Percentiles rank a stretch among this genome's conserved stretches.
Conservation (phyloP, 768 basidiomycete genomes). For the Podaxis pistillaris region DNA sequence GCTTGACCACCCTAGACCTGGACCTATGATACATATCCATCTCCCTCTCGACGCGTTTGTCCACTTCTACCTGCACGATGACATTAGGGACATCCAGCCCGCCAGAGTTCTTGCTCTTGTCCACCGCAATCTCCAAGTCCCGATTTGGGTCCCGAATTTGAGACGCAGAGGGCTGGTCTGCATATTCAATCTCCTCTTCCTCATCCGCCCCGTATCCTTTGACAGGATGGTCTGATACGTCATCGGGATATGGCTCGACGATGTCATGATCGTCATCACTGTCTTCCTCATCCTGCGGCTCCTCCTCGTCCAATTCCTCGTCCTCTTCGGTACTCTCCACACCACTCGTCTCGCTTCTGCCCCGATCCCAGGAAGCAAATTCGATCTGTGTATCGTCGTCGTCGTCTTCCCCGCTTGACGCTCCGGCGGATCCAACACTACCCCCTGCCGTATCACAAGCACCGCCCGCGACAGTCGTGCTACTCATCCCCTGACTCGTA, state of each 20-base stretch:
- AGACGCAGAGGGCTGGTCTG: background rate
- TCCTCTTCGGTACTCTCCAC: background rate
- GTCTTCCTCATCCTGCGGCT: background rate
- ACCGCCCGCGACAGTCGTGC: background rate
- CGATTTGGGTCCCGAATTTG: background rate
- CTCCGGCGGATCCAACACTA: background rate
- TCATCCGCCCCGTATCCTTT: background rate
- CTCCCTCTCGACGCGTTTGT: constrained; percentile 9
- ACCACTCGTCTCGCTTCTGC: constrained; percentile 4
- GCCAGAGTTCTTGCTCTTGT: background rate
- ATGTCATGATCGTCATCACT: background rate
- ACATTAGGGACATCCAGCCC: background rate
- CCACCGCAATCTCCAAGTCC: background rate
- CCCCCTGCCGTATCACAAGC: background rate
- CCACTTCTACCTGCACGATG: constrained; percentile 7
- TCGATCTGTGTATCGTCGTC: background rate
- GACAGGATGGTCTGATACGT: background rate
- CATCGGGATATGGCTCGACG: background rate
- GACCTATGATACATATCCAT: background rate
- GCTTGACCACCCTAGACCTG: background rate
- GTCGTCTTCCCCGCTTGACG: constrained; percentile 7
- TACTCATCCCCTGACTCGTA: background rate
- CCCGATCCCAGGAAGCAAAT: constrained; percentile 2
- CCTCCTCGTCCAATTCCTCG: constrained; percentile 5
- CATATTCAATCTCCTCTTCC: constrained; percentile 3